Base-by-base conservation (phyloP, 129 eudicot species). In the Centaurea solstitialis region DNA sequence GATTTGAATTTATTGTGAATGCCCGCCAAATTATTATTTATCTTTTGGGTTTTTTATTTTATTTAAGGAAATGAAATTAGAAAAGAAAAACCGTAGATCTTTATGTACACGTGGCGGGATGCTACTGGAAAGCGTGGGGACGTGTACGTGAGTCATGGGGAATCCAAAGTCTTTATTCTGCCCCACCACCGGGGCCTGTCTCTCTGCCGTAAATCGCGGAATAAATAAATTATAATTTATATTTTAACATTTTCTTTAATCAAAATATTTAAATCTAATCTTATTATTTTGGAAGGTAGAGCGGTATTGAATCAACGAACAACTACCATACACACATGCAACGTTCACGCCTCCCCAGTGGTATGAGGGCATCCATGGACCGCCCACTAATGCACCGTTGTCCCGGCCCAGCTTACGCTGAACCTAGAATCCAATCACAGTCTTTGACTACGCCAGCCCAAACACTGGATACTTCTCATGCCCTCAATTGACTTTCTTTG, bases 1-100 rank as follows among this genome's bases (percentile, higher is more conserved):
- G 28, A 77, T 92, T 92, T 90, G 97, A 93, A 90, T 70, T 82
- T 37, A 61, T 38, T 77, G 71, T 26, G 82, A 72, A 47, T 86
- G 92, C 96, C 96, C 93, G 96, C 96, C 96, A 90, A 88, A 85
- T 77, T 70, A 85, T 77, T 70, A 64, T 64, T 26, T 62, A 26
- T 5, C 21, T 3, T 62, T 21, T 64, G 43, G 26, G 5, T 2
- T 26, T 26, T 26, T 26, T 26, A 0, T 68, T 81, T n/a, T 72
- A 76, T 38, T 59, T 59, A 11, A 2, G 45, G 74, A 64, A 82
- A 38, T 11, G 26, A 50, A 68, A n/a, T 17, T 8, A 53, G 9
- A 28, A 82, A 69, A 6, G 13, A n/a, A 59, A 82, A 76, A 82
- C 74, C 30, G 86, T 82, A 72, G 86, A 82, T 82, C 80, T 41